Base-by-base conservation (phyloP, 169 alveolate species). In the Plasmodium vivax region DNA sequence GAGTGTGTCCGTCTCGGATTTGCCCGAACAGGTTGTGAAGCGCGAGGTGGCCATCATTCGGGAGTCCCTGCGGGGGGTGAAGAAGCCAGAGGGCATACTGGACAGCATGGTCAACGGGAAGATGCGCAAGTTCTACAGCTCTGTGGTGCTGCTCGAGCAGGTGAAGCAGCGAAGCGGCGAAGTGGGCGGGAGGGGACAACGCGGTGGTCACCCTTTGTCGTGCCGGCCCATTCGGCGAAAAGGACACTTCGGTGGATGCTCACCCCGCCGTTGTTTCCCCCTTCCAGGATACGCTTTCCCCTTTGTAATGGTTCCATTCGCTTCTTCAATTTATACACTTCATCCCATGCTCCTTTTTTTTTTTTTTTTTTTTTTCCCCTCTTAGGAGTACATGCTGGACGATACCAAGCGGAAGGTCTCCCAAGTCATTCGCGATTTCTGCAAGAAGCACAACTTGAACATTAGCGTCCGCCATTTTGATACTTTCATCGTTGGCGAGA, bases 391-490 rank as follows among this genome's bases (percentile, higher is more conserved):
- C 43, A 90, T 90, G 94, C 79, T 90, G 27, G 94, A 90, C 77
- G 94, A 90, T 23, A 79, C 94, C 12, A 90, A 90, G 74, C 73
- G 94, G 62, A 90, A 90, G 74, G 94, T 90, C 19, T 90, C 90
- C 36, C 83, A 90, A 62, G 91, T 90, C 27, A 80, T 90, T 58
- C 51, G 71, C 6, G 94, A 90, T 80, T 79, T 90, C 58, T 58
- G 79, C 30, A 79, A 79, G 71, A 58, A 38, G 36, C 88, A 90
- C 16, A 23, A 74, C 41, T 41, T 90, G n/a, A 90, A 80, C 51
- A 80, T 90, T 62, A 80, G 51, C 54, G 94, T 90, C 16, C 19
- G 82, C 23, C 47, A 90, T 68, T 90, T 90, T 90, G 85, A 90
- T 43, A 74, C 36, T 45, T 79, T 90, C 71, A 36, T 62, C n/a